A percentile compares a stretch with the other conserved stretches of the same genome.
phyloP scores from a whole-genome alignment of 345 rosid species.

The Limnanthes douglasii region DNA sequence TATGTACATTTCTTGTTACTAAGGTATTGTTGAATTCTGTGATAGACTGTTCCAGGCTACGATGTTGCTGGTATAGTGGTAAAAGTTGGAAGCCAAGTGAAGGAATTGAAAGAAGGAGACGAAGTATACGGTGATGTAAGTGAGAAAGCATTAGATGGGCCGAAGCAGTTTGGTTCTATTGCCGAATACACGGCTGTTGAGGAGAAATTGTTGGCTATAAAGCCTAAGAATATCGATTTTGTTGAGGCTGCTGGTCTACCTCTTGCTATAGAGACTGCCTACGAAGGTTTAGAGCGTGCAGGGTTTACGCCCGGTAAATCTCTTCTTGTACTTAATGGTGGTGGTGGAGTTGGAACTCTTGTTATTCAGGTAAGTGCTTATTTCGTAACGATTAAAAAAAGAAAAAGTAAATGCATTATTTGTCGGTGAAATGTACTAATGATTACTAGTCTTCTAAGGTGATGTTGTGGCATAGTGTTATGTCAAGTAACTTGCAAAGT shows the following conservation, averaged over 20 bases:
- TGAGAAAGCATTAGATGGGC: constrained; percentile 90
- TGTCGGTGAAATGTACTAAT: too few relatives aligned
- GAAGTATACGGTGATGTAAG: constrained; percentile 83
- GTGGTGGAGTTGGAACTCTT: constrained; percentile 96
- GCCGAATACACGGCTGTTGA: constrained; percentile 81
- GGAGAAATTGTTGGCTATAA: constrained; percentile 72
- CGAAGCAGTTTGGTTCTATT: constrained; percentile 76
- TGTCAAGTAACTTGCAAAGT: background rate
- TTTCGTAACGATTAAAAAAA: too few relatives aligned
- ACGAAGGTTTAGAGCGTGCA: constrained; percentile 69
- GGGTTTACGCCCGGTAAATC: constrained; percentile 77
- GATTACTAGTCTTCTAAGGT: too few relatives aligned
- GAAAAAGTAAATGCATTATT: too few relatives aligned
- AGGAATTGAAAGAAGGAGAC: constrained; percentile 66
- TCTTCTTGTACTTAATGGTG: constrained; percentile 71
- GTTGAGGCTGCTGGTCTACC: constrained; percentile 85
- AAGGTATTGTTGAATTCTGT: background rate
- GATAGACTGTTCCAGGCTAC: constrained; percentile 89
- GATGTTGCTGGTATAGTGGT: constrained; percentile 90
- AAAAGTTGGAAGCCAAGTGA: constrained; percentile 58
- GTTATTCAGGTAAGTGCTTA: constrained; percentile 54
- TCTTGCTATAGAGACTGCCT: constrained; percentile 70
- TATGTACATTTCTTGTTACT: background rate
- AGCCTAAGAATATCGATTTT: constrained; percentile 73
- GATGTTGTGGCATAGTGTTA: too few relatives aligned